Evolutionary conservation across 2,329 filamentous ascomycete genomes (phyloP).

Genomic region (Monosporascus sp.): DNA sequence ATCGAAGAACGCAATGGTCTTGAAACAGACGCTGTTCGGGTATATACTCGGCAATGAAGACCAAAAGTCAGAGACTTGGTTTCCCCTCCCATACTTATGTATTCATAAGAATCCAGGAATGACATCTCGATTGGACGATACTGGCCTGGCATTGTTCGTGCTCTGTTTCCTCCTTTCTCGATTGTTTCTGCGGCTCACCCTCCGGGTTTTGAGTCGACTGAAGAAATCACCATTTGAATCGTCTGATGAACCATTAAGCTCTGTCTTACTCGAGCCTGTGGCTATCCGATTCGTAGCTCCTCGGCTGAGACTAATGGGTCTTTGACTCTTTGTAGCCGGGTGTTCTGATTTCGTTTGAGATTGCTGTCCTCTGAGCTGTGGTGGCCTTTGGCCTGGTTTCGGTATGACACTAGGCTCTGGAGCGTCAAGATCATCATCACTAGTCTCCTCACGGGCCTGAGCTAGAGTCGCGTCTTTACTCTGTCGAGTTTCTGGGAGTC

Average conservation of each 20-base stretch:
- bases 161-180: conserved; percentile 14
- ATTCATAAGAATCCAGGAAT: conserved; percentile 21
- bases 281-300: not conserved
- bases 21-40: too few species aligned
- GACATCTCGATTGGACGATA: conserved; percentile 11
- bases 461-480: conserved; percentile 1
- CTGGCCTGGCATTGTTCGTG: conserved; percentile 7
- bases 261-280: not conserved
- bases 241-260: conserved; percentile 6
- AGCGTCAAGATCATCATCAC: conserved; percentile 13
- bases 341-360: not conserved
- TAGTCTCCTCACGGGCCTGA: conserved; percentile 8
- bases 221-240: conserved; percentile 15
- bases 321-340: not conserved
- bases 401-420: not conserved
- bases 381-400: not conserved
- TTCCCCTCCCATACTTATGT: too few species aligned
- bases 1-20: too few species aligned
- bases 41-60: too few species aligned
- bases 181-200: conserved; percentile 15
- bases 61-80: too few species aligned
- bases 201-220: conserved; percentile 15
- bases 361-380: not conserved
- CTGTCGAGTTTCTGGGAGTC: conserved; percentile 1
- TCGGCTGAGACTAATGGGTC: not conserved